Conservation (phyloP, 352 stramenopile genomes). For the Phytopythium ostracodes region DNA sequence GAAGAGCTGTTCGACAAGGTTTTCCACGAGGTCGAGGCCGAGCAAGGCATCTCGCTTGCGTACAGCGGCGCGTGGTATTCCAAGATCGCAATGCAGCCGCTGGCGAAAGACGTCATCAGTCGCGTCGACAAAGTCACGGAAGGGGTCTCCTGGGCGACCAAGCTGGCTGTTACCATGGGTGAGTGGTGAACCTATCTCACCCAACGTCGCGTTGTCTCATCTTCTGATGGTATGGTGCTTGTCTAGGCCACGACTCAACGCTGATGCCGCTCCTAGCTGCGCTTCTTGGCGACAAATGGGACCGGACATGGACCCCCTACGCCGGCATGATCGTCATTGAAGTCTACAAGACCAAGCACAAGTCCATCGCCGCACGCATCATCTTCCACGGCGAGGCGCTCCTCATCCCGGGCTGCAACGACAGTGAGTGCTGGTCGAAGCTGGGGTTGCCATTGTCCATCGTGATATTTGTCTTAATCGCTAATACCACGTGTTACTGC, state of each 20-base stretch:
- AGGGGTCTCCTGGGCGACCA: slow-evolving; percentile 29
- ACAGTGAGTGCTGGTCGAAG: slow-evolving; percentile 42
- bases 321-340: slow-evolving; percentile 71
- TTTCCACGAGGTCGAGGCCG: slow-evolving; percentile 69
- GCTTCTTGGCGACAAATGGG: slow-evolving; percentile 69
- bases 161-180: slow-evolving; percentile 80
- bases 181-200: slow-evolving; percentile 7
- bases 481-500: slow-evolving; percentile 3
- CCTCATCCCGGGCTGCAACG: slow-evolving; percentile 58
- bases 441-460: too few relatives aligned
- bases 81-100: slow-evolving; percentile 83
- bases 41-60: slow-evolving; percentile 51
- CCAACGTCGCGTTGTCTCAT: background rate
- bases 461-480: slow-evolving; percentile 6
- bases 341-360: slow-evolving; percentile 72
- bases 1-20: slow-evolving; percentile 73
- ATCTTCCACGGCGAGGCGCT: slow-evolving; percentile 76
- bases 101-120: slow-evolving; percentile 63
- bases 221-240: background rate
- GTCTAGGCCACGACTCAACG: slow-evolving; percentile 63
- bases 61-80: slow-evolving; percentile 82
- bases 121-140: slow-evolving; percentile 53
- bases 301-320: slow-evolving; percentile 84
- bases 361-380: slow-evolving; percentile 50
- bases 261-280: slow-evolving; percentile 82